A percentile compares a stretch with the other conserved stretches of the same genome.
These are phyloP conservation scores for Ustilago nuda DNA, from an alignment of 1,284 basidiomycete species.

Conservation along the genomic window DNA sequence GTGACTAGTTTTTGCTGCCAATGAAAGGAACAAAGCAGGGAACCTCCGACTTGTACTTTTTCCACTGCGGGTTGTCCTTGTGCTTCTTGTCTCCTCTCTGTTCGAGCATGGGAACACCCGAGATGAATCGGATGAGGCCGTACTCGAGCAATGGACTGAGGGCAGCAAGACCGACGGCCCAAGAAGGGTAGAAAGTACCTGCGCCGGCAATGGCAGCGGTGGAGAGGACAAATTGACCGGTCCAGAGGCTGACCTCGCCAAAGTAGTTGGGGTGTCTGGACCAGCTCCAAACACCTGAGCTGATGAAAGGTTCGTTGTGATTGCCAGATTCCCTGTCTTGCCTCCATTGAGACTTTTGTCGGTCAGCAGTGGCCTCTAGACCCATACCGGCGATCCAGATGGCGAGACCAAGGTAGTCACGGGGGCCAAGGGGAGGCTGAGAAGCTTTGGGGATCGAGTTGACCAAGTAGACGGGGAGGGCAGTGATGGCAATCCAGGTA, in stretches of 20 bases:
- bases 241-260: slow-evolving; percentile 81
- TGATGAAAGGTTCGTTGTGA: slow-evolving; percentile 81
- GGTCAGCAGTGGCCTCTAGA: slow-evolving; percentile 71
- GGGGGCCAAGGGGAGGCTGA: slow-evolving; percentile 75
- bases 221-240: slow-evolving; percentile 76
- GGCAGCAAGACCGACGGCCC: slow-evolving; percentile 71
- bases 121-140: slow-evolving; percentile 71
- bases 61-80: slow-evolving; percentile 76
- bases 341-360: slow-evolving; percentile 79
- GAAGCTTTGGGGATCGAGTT: slow-evolving; percentile 75
- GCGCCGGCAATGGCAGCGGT: slow-evolving; percentile 37
- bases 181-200: slow-evolving; percentile 71
- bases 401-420: slow-evolving; percentile 75
- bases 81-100: slow-evolving; percentile 76
- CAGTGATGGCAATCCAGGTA: slow-evolving; percentile 78
- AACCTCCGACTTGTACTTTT: slow-evolving; percentile 75
- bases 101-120: slow-evolving; percentile 80
- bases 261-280: slow-evolving; percentile 84
- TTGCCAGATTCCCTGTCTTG: slow-evolving; percentile 76
- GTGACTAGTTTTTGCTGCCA: slow-evolving; percentile 46
- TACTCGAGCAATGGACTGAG: slow-evolving; percentile 79
- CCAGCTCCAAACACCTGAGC: slow-evolving; percentile 78
- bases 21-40: slow-evolving; percentile 61
- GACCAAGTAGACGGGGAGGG: slow-evolving; percentile 72
- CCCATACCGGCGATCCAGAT: slow-evolving; percentile 72